Evolutionary conservation across 176 grass and related monocot genomes (phyloP), one percentile per base, ranked within the genome.

Genomic region (Canna indica): DNA sequence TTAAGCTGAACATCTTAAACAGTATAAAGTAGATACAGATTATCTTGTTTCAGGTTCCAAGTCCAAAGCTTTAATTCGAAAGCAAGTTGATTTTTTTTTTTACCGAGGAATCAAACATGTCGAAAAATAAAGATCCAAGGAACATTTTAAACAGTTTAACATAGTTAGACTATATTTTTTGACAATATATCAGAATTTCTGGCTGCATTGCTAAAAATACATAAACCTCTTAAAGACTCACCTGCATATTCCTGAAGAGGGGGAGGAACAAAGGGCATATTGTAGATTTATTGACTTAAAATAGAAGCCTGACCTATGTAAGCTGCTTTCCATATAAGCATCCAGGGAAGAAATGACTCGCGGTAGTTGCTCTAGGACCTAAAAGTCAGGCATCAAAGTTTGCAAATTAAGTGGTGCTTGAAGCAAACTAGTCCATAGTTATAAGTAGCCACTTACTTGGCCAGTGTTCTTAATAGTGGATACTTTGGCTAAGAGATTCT

Each of bases 301-400:
- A 36, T 7, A 72, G 50, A 75, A 60, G 9, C 42, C 61, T 47
- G 66, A 97, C 93, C 86, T 97, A 67, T 90, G 78, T 72, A 97
- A 97, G 75, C 84, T 87, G 76, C 64, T 79, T 25, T 97, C 93
- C 77, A 85, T 91, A 72, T 90, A 90, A 38, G 83, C 86, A 89
- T 97, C 93, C 79, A 97, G 77, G 20, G 86, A 91, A 66, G 88
- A 91, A 81, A 97, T 85, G 57, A 97, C 84, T 67, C 60, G 72
- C 58, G 93, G 93, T 52, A 97, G 68, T 22, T 92, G 86, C 29
- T 96, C 85, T 42, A 85, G 28, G 15, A 80, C 67, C 83, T 85
- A 67, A 38, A 28, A 44, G 0, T 17, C 22, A 46, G 9, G 68
- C 39, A 30, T 18, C 34, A 28, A 47, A 39, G 22, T 42, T 27